phyloP scores from a whole-genome alignment of 2,329 filamentous ascomycete genomes.

The Alternaria viburni region DNA sequence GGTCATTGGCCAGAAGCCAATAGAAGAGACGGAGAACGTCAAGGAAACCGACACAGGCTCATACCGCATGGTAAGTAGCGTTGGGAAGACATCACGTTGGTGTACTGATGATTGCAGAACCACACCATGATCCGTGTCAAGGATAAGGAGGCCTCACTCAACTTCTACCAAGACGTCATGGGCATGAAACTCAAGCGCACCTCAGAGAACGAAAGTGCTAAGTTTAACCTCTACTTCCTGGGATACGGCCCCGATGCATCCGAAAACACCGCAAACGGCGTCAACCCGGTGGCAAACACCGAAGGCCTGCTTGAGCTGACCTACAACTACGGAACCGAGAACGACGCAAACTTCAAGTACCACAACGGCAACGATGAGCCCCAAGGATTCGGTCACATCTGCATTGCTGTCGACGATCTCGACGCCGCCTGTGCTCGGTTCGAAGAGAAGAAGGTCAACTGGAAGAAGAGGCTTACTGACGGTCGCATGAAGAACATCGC shows the following conservation, averaged over 20 bases:
- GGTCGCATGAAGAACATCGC: slow-evolving; percentile 92
- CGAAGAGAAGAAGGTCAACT: slow-evolving; percentile 79
- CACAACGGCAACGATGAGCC: slow-evolving; percentile 92
- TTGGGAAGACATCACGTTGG: neutral
- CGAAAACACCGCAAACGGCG: slow-evolving; percentile 60
- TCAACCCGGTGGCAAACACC: slow-evolving; percentile 67
- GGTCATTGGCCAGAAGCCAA: slow-evolving; percentile 73
- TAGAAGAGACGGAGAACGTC: slow-evolving; percentile 75
- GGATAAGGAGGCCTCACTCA: slow-evolving; percentile 55
- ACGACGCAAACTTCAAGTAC: slow-evolving; percentile 82
- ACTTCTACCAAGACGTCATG: slow-evolving; percentile 73
- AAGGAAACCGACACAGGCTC: slow-evolving; percentile 74
- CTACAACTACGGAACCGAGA: slow-evolving; percentile 84
- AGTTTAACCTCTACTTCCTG: slow-evolving; percentile 93
- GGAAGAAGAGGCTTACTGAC: slow-evolving; percentile 95
- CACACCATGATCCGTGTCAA: slow-evolving; percentile 97
- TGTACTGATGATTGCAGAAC: slow-evolving; percentile 60
- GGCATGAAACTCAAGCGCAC: slow-evolving; percentile 86
- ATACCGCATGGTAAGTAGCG: slow-evolving; percentile 68
- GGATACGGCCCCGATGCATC: slow-evolving; percentile 67
- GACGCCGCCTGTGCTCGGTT: slow-evolving; percentile 86
- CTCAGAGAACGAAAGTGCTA: slow-evolving; percentile 69
- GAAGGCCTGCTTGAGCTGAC: slow-evolving; percentile 92
- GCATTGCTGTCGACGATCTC: slow-evolving; percentile 85
- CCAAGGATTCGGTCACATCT: slow-evolving; percentile 94